phyloP scores from a whole-genome alignment of 192 early-diverging fungal genomes.

The Coemansia sp. region DNA sequence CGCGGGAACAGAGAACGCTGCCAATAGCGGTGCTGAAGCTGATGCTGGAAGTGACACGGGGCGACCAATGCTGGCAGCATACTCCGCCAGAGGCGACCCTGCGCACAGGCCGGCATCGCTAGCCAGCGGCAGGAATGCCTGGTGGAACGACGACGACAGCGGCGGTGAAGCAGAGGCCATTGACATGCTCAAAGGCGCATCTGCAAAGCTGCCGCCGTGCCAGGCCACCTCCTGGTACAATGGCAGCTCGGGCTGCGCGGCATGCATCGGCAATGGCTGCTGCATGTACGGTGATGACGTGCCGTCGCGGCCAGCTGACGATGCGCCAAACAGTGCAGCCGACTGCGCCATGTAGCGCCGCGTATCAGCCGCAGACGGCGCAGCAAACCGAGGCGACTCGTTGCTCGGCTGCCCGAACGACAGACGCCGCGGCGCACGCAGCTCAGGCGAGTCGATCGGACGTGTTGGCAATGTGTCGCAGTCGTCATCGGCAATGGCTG shows the following conservation, averaged over 20 bases:
- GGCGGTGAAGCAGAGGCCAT: conserved; percentile 8
- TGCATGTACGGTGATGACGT: neutral
- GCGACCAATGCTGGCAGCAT: neutral
- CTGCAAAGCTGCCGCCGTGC: conserved; percentile 13
- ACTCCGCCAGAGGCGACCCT: neutral
- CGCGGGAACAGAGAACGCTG: neutral
- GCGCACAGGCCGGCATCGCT: neutral
- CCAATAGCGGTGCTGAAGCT: neutral
- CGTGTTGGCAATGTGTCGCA: conserved; percentile 14
- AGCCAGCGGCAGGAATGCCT: conserved; percentile 9
- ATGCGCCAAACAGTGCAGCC: conserved; percentile 37
- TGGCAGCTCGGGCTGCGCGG: conserved; percentile 29
- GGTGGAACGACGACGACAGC: conserved; percentile 5
- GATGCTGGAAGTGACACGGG: neutral
- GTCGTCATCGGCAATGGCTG: conserved; percentile 51
- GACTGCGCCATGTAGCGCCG: conserved; percentile 54
- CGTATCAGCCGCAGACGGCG: conserved; percentile 37
- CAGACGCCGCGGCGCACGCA: conserved; percentile 32
- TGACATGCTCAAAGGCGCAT: neutral
- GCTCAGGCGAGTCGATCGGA: conserved; percentile 3
- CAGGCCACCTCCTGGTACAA: conserved; percentile 52
- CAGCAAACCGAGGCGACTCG: conserved; percentile 11
- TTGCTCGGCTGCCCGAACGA: conserved; percentile 21
- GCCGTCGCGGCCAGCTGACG: neutral
- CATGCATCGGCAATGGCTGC: conserved; percentile 5